Percentiles rank a stretch among this genome's conserved stretches.
These are phyloP conservation scores for Sambucus nigra DNA, from an alignment of 129 eudicot species.

Conservation along the genomic window DNA sequence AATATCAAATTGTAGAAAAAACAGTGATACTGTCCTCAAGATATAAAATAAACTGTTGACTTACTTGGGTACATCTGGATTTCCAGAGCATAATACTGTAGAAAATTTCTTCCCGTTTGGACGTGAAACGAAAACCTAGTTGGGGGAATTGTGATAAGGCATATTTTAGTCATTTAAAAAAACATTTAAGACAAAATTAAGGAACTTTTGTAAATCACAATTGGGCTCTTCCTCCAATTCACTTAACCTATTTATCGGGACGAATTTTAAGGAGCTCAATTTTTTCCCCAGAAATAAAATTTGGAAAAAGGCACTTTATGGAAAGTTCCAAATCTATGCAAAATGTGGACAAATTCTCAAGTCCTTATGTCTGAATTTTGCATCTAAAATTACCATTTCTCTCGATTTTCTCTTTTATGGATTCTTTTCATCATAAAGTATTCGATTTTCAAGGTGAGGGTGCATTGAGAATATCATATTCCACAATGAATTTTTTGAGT, in stretches of 20 bases:
- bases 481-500: too few relatives aligned
- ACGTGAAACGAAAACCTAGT: conserved; percentile 55
- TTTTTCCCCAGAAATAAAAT: neutral
- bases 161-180: neutral
- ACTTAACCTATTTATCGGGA: neutral
- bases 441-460: too few relatives aligned
- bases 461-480: too few relatives aligned
- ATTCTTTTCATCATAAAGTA: too few relatives aligned
- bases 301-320: neutral
- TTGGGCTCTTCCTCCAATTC: neutral
- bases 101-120: conserved; percentile 41
- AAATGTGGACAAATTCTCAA: neutral
- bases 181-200: neutral
- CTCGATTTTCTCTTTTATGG: too few relatives aligned
- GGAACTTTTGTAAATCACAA: neutral
- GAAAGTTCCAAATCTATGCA: neutral
- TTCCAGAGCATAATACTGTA: conserved; percentile 43
- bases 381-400: too few relatives aligned
- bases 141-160: neutral
- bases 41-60: conserved; percentile 4
- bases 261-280: neutral
- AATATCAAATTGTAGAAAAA: too few relatives aligned
- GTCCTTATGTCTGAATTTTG: too few relatives aligned
- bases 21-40: too few relatives aligned
- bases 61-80: conserved; percentile 25